These are phyloP conservation scores for Thraustochytrium sp. DNA, from an alignment of 352 stramenopile species.

Conservation along the genomic window DNA sequence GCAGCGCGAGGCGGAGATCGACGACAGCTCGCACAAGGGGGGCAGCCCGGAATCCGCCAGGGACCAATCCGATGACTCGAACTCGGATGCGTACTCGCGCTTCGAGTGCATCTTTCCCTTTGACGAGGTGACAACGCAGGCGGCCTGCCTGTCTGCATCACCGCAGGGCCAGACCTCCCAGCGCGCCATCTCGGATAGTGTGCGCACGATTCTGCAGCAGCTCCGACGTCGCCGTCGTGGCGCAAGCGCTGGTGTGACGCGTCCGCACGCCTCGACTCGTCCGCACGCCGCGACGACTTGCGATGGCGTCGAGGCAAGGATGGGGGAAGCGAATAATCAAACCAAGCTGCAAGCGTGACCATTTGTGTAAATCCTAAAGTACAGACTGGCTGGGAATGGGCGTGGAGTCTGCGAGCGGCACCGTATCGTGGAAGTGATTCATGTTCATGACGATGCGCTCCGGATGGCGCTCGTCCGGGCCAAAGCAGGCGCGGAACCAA, in stretches of 20 bases:
- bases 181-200: not conserved
- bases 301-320: no score
- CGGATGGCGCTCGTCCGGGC: not conserved
- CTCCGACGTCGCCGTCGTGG: not conserved
- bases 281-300: no score
- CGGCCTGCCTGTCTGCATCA: not conserved
- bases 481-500: constrained; percentile 36
- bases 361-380: not conserved
- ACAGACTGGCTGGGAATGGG: constrained; percentile 13
- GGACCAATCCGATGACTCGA: not conserved
- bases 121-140: not conserved
- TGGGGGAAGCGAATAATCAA: no score
- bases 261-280: no score
- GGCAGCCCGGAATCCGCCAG: no score
- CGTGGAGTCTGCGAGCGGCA: not conserved
- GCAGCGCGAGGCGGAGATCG: not conserved
- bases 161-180: not conserved
- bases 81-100: not conserved
- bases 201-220: not conserved
- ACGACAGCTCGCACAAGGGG: not conserved
- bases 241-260: not conserved
- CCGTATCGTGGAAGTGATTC: constrained; percentile 19
- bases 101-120: constrained; percentile 19
- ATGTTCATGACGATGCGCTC: not conserved
- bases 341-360: no score